Conservation (phyloP, 1,139 yeast species). For the Hyphopichia khmerensis region DNA sequence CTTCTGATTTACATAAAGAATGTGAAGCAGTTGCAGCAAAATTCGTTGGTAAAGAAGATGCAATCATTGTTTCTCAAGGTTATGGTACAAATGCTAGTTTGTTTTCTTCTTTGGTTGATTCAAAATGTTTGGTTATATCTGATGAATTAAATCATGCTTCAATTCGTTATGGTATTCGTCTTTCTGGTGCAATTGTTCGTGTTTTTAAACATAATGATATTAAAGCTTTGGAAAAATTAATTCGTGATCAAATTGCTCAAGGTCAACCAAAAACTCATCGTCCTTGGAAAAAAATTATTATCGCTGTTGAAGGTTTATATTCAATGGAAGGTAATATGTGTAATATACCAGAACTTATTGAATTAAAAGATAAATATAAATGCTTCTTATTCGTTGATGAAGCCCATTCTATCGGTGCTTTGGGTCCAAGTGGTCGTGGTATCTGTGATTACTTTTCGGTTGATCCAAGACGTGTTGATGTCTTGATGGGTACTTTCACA, state of each 20-base stretch:
- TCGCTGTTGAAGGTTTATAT: conserved; percentile 93
- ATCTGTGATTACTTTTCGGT: conserved; percentile 90
- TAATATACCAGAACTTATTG: conserved; percentile 75
- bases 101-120: conserved; percentile 79
- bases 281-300: conserved; percentile 93
- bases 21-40: conserved; percentile 80
- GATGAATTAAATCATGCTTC: conserved; percentile 97
- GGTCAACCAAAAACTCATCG: conserved; percentile 97
- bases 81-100: conserved; percentile 95
- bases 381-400: conserved; percentile 92
- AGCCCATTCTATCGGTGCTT: conserved; percentile 97
- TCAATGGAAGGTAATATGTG: conserved; percentile 98
- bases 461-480: conserved; percentile 72
- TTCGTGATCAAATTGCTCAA: conserved; percentile 87
- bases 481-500: conserved; percentile 96
- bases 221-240: conserved; percentile 71
- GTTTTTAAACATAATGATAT: conserved; percentile 92
- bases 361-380: conserved; percentile 79
- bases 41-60: conserved; percentile 89
- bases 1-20: conserved; percentile 68
- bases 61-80: conserved; percentile 88
- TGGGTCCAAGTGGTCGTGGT: conserved; percentile 93
- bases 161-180: conserved; percentile 89
- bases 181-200: conserved; percentile 91
- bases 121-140: conserved; percentile 85